These are phyloP conservation scores for Otatea glauca DNA, from an alignment of 176 grass and related monocot genomes.

Conservation along the genomic window DNA sequence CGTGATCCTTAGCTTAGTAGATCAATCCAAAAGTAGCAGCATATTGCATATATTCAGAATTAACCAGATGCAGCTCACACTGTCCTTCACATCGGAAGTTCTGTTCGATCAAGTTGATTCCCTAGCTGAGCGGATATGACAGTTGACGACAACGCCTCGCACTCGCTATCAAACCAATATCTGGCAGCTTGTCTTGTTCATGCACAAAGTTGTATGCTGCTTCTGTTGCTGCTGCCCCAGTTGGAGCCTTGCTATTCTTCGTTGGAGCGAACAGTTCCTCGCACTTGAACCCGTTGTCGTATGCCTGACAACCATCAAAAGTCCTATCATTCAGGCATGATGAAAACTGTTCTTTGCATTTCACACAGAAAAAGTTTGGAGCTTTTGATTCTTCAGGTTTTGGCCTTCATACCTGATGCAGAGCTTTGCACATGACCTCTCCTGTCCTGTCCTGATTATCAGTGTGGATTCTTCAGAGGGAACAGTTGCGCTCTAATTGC, in stretches of 20 bases:
- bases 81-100: conserved; percentile 26
- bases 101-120: conserved; percentile 49
- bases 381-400: conserved; percentile 24
- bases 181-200: conserved; percentile 32
- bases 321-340: conserved; percentile 51
- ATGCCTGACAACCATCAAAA: conserved; percentile 31
- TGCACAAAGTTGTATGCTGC: conserved; percentile 34
- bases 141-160: conserved; percentile 29
- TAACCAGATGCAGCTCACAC: background rate
- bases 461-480: conserved; percentile 12
- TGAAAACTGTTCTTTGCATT: conserved; percentile 16
- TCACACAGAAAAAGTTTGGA: background rate
- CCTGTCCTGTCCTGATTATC: background rate
- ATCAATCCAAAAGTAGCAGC: conserved; percentile 2
- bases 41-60: background rate
- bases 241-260: conserved; percentile 29
- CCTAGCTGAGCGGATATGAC: background rate
- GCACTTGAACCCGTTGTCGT: conserved; percentile 2
- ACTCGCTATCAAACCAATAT: conserved; percentile 4
- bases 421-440: conserved; percentile 23
- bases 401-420: conserved; percentile 21
- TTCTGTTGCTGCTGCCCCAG: conserved; percentile 12
- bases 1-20: background rate
- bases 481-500: background rate
- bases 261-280: conserved; percentile 27